Percentiles rank a stretch among this genome's conserved stretches.
These are phyloP conservation scores for Urostyla sp. DNA, from an alignment of 73 alveolate genomes.

Conservation along the genomic window DNA sequence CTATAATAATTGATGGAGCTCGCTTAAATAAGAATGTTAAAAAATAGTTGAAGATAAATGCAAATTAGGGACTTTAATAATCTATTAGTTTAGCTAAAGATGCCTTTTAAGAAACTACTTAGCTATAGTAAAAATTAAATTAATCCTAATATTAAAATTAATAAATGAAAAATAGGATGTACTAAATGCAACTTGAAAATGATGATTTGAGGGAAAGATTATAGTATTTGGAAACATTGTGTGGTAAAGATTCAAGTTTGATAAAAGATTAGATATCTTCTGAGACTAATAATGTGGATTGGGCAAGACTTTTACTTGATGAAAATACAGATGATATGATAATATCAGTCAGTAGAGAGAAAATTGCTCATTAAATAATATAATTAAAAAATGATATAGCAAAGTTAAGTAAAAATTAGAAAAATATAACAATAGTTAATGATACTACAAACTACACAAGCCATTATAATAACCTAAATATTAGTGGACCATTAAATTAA, in stretches of 20 bases:
- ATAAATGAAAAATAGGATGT: not conserved
- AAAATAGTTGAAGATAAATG: not conserved
- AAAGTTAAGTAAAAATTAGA: not conserved
- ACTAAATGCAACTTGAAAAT: constrained; percentile 31
- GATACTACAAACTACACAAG: too few relatives aligned
- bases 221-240: constrained; percentile 22
- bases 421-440: not conserved
- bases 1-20: constrained; percentile 43
- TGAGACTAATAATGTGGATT: constrained; percentile 36
- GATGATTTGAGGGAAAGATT: constrained; percentile 50
- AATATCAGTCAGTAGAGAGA: constrained; percentile 44
- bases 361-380: constrained; percentile 36
- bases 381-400: constrained; percentile 14
- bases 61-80: not conserved
- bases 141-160: not conserved
- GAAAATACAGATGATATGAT: constrained; percentile 55
- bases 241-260: constrained; percentile 31
- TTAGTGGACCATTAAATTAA: too few relatives aligned
- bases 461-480: not conserved
- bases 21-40: not conserved
- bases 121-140: constrained; percentile 21
- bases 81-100: constrained; percentile 37
- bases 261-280: constrained; percentile 34
- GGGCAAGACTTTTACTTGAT: constrained; percentile 36
- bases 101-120: constrained; percentile 14